Evolutionary conservation across 73 alveolate species (phyloP), one percentile per base, ranked within the genome.

Genomic region (Paramecium pentaurelia): DNA sequence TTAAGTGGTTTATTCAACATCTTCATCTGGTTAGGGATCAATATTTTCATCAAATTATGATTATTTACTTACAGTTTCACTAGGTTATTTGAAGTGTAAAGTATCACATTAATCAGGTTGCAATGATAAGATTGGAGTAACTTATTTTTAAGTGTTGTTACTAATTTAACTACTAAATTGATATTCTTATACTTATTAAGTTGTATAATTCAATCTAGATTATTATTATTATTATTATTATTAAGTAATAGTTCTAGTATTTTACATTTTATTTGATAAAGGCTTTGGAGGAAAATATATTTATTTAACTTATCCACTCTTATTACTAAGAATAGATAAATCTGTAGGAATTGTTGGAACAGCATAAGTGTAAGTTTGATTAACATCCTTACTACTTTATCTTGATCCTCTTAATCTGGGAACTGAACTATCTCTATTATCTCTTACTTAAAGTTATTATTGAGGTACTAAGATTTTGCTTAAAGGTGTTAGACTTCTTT

Each of bases 401-500:
- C 70, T 54, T 25, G 91, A 80, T 22, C 58, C 91, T 80, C 73
- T 80, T 10, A 32, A 44, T 80, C 68, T 75, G 0, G 88, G 88
- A 16, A 38, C 58, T 36, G 88, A 75, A n/a, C 68, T 75, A 36
- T 75, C 88, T n/a, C 88, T 75, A 5, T 30, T 25, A 37, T 75
- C 60, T 36, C 60, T 75, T 2, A 38, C 60, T 18, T 30, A 4
- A 11, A 27, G 20, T 44, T 34, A 9, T 80, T 40, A 25, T 28
- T 28, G 49, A 7, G 47, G 42, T 64, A 54, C 32, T 54, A 54
- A 18, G 9, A 64, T 64, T 9, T 64, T 64, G 12, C 77, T 45
- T 11, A 80, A 11, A 9, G 91, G 91, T 3, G 91, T 80, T 3
- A 80, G 75, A 25, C 77, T 45, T 42, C 91, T 42, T 11, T 34